Evolutionary conservation across 306 rosid species (phyloP), one percentile per base, ranked within the genome.

Genomic region (Vigna hirtella): DNA sequence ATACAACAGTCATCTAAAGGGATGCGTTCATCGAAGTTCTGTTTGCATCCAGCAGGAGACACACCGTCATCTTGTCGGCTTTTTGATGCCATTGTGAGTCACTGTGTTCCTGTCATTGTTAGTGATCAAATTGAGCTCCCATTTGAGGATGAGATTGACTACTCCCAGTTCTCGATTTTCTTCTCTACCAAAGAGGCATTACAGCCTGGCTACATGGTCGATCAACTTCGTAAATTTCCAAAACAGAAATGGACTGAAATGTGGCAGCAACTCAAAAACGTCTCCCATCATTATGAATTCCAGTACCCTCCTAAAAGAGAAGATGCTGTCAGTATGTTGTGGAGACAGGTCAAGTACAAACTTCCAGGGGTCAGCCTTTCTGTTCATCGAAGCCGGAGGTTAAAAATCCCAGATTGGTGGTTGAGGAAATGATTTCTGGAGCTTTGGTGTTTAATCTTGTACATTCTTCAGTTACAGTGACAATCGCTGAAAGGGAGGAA

Each of bases 81-180:
- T 52, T 96, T 96, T 79, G 97, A 96, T 87, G 99, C 98, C 72
- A 93, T 96, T 22, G 98, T 89, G 79, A 96, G 97, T 84, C 98
- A 96, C 85, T 93, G 99, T 80, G 84, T 96, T 83, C 99, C 99
- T 11, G 93, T 96, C 82, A 89, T 96, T 32, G 96, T 96, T 64
- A 96, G 99, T 68, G 98, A 96, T 81, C 94, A 90, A 83, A 93
- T 96, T 72, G 99, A 96, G 82, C 99, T 96, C 81, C 99, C 99
- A 20, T 96, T 87, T 73, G 98, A 96, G 89, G 96, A 93, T 79
- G 97, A 90, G 82, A 89, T 96, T 67, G 98, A 96, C 90, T 96
- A 93, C 82, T 56, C 85, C 42, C 85, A 79, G 26, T 93, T 96
- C 88, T 85, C 99, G 1, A 9, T 96, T 71, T 93, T 93, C 89